These are phyloP conservation scores for Mycena galopus DNA, from an alignment of 768 basidiomycete genomes.

Conservation along the genomic window DNA sequence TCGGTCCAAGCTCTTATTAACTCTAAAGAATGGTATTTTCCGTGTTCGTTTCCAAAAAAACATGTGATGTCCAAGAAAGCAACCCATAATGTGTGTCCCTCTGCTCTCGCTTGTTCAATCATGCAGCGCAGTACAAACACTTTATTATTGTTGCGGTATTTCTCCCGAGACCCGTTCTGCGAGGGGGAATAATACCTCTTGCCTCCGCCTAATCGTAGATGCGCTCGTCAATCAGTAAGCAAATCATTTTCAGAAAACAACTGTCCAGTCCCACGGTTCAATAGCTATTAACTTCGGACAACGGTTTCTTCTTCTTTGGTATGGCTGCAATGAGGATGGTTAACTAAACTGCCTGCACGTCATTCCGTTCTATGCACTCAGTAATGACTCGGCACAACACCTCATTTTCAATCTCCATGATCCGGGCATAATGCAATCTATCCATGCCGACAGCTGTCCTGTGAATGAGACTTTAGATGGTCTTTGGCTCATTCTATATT, in stretches of 20 bases:
- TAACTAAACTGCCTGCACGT: neutral
- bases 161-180: neutral
- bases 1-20: neutral
- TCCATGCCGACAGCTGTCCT: neutral
- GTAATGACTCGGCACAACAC: neutral
- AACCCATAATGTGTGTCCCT: too few species aligned
- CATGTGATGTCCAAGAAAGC: too few species aligned
- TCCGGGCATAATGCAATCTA: neutral
- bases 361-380: neutral
- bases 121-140: too few species aligned
- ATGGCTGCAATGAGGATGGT: neutral
- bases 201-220: too few species aligned
- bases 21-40: neutral
- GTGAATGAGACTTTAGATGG: neutral
- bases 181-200: too few species aligned
- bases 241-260: too few species aligned
- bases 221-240: too few species aligned
- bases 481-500: conserved; percentile 19
- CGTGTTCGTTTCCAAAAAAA: too few species aligned
- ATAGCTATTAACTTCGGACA: neutral
- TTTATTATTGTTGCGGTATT: too few species aligned
- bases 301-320: neutral
- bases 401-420: neutral
- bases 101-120: too few species aligned
- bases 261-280: too few species aligned